phyloP scores from a whole-genome alignment of 441 rosid genomes.

The Croton laevigatus region DNA sequence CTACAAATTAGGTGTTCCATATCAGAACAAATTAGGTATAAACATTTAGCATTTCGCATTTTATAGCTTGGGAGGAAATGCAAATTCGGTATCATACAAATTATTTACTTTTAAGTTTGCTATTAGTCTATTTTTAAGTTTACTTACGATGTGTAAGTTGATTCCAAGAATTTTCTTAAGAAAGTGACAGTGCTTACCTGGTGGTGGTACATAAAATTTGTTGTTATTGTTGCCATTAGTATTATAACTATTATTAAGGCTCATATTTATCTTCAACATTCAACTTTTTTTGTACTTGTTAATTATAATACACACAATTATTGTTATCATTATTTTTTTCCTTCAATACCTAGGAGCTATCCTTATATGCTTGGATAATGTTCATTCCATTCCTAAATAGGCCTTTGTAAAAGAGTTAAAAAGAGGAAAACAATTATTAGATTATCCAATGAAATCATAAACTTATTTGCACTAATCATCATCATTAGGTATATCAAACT shows the following conservation, averaged over 20 bases:
- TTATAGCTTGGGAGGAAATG: no score
- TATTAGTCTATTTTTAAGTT: background rate
- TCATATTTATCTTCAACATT: background rate
- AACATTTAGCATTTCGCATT: no score
- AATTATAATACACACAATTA: background rate
- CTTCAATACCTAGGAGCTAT: background rate
- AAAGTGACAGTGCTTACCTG: conserved; percentile 16
- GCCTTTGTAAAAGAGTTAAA: no score
- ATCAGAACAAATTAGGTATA: background rate
- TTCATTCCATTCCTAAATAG: no score
- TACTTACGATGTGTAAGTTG: background rate
- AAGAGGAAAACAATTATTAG: no score
- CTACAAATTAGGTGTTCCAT: background rate
- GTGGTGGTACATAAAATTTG: background rate
- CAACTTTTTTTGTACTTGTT: no score
- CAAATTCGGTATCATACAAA: no score
- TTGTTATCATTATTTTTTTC: background rate
- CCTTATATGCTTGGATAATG: background rate
- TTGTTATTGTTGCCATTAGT: background rate
- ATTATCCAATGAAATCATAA: no score
- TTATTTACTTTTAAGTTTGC: background rate
- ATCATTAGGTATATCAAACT: no score
- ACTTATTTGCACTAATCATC: no score
- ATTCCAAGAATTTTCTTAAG: conserved; percentile 10
- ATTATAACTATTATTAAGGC: background rate